Evolutionary conservation across 768 basidiomycete genomes (phyloP).

Genomic region (Gymnopilus dilepis): DNA sequence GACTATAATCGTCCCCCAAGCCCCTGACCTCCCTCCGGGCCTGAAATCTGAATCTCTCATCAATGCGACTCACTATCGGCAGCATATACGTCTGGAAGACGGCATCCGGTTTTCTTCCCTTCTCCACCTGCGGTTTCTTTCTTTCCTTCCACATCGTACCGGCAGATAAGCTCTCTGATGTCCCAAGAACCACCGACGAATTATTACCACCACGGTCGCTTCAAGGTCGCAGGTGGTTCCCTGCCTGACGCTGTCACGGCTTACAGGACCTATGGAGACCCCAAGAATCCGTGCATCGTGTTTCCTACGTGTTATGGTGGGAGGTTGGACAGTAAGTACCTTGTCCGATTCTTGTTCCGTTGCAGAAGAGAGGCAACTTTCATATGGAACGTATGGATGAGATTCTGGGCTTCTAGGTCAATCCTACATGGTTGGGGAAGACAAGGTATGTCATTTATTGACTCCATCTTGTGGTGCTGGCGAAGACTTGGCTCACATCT

Average conservation of each 20-base stretch:
- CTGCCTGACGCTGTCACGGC: constrained; percentile 63
- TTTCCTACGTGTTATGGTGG: constrained; percentile 64
- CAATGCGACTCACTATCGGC: no score
- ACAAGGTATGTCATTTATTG: constrained; percentile 41
- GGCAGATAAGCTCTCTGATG: constrained; percentile 5
- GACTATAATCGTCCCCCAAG: no score
- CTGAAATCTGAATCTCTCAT: no score
- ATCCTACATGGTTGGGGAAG: constrained; percentile 51
- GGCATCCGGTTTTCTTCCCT: no score
- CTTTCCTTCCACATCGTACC: neutral
- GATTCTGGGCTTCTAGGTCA: constrained; percentile 41
- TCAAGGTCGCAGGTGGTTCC: constrained; percentile 56
- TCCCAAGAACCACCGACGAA: constrained; percentile 36
- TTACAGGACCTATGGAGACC: constrained; percentile 60
- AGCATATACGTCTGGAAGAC: no score
- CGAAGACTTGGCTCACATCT: no score
- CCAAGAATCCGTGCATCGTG: constrained; percentile 60
- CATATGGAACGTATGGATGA: constrained; percentile 1
- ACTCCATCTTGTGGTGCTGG: no score
- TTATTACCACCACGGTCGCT: constrained; percentile 60
- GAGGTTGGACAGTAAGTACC: constrained; percentile 52
- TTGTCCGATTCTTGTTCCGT: neutral
- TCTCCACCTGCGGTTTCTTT: neutral
- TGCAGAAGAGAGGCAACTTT: neutral
- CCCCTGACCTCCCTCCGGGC: no score